Evolutionary conservation across 768 basidiomycete species (phyloP).

Genomic region (Pisolithus sp.): DNA sequence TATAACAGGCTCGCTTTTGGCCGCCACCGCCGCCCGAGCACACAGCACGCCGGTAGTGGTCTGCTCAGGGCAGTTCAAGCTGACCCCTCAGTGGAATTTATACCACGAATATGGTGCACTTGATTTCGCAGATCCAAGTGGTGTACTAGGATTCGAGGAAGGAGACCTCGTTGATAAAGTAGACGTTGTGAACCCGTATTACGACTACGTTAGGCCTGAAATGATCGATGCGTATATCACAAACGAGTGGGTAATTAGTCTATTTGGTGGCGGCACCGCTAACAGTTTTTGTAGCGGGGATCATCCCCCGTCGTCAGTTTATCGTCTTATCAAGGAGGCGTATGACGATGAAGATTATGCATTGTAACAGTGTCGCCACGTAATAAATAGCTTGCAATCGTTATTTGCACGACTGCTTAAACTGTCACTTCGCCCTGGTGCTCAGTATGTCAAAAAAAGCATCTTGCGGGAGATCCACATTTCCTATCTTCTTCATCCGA

Average conservation of each 20-base stretch:
- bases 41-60: conserved; percentile 92
- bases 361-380: conserved; percentile 35
- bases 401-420: background rate
- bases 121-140: conserved; percentile 70
- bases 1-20: conserved; percentile 76
- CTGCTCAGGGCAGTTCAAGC: conserved; percentile 93
- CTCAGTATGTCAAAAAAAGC: conserved; percentile 91
- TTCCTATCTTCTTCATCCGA: conserved; percentile 81
- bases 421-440: conserved; percentile 35
- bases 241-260: conserved; percentile 72
- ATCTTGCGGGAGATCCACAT: conserved; percentile 87
- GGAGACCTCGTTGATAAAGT: conserved; percentile 78
- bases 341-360: conserved; percentile 95
- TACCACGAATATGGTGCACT: conserved; percentile 82
- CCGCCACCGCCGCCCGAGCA: conserved; percentile 79
- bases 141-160: conserved; percentile 67
- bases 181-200: conserved; percentile 93
- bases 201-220: conserved; percentile 91
- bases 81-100: conserved; percentile 86
- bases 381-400: background rate
- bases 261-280: background rate
- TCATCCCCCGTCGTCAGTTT: conserved; percentile 92
- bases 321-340: conserved; percentile 86
- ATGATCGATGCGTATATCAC: conserved; percentile 92
- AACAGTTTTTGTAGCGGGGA: conserved; percentile 60